Percentiles rank a stretch among this genome's conserved stretches.
Evolutionary conservation across 768 basidiomycete species (phyloP).

Genomic region (Termitomyces sp.): DNA sequence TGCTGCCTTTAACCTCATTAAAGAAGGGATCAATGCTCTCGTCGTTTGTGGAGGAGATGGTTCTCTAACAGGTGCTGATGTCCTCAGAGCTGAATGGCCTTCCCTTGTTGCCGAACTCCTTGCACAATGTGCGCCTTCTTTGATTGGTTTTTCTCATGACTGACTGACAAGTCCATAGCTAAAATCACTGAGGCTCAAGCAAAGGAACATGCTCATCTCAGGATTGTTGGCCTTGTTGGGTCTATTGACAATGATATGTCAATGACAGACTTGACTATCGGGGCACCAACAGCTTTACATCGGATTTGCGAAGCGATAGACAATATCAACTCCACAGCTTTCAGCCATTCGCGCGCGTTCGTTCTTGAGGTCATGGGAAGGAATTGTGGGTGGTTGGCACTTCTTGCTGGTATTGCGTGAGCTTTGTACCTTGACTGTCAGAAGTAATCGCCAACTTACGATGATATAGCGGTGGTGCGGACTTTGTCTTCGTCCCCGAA

Average conservation of each 20-base stretch:
- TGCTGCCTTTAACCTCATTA: constrained; percentile 89
- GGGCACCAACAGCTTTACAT: constrained; percentile 91
- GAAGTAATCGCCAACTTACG: neutral
- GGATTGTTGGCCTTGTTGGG: constrained; percentile 97
- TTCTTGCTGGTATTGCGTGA: constrained; percentile 88
- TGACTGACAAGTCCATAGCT: constrained; percentile 33
- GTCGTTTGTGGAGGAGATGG: constrained; percentile 98
- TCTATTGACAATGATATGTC: constrained; percentile 99
- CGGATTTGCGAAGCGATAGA: constrained; percentile 98
- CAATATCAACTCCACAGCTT: constrained; percentile 95
- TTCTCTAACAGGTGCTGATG: constrained; percentile 92
- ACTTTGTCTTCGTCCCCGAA: constrained; percentile 98
- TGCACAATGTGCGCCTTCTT: constrained; percentile 44
- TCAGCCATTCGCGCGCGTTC: constrained; percentile 95
- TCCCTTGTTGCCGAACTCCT: constrained; percentile 69
- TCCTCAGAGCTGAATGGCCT: constrained; percentile 94
- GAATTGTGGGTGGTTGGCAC: constrained; percentile 98
- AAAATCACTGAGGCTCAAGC: constrained; percentile 75
- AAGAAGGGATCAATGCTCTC: constrained; percentile 95
- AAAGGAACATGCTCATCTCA: constrained; percentile 74
- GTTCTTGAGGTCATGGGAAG: constrained; percentile 99
- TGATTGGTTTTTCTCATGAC: neutral
- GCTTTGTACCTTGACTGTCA: constrained; percentile 17
- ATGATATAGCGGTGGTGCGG: constrained; percentile 71
- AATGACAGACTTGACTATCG: constrained; percentile 95